These are phyloP conservation scores for Dalbergia cochinchinensis DNA, from an alignment of 306 rosid species.

Conservation along the genomic window DNA sequence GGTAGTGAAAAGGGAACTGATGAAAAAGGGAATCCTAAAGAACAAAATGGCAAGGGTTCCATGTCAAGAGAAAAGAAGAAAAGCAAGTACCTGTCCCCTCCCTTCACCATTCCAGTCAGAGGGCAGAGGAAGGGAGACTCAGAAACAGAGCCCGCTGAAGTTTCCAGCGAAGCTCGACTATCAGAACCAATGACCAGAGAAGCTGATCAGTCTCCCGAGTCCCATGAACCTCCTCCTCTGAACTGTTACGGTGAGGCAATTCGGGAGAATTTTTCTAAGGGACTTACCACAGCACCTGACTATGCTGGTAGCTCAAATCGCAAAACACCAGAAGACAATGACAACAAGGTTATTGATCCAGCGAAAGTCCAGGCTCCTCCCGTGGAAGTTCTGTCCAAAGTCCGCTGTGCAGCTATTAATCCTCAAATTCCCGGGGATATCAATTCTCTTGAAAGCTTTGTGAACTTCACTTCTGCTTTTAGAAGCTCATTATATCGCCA, in stretches of 20 bases:
- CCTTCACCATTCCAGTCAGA: constrained; percentile 59
- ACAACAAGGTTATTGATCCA: constrained; percentile 49
- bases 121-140: constrained; percentile 56
- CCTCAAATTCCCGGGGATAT: constrained; percentile 34
- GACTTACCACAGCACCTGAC: constrained; percentile 37
- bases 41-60: constrained; percentile 46
- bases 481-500: constrained; percentile 60
- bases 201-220: constrained; percentile 34
- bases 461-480: constrained; percentile 52
- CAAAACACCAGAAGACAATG: constrained; percentile 45
- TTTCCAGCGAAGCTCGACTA: constrained; percentile 38
- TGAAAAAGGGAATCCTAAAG: constrained; percentile 39
- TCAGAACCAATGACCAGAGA: constrained; percentile 45
- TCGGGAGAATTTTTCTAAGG: constrained; percentile 41
- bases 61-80: constrained; percentile 72
- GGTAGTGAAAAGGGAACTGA: constrained; percentile 40
- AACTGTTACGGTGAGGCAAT: constrained; percentile 33
- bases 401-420: constrained; percentile 57
- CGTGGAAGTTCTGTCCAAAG: constrained; percentile 49
- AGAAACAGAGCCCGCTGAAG: constrained; percentile 48
- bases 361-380: constrained; percentile 52
- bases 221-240: constrained; percentile 46
- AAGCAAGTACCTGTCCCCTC: constrained; percentile 86
- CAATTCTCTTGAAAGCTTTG: constrained; percentile 47
- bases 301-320: constrained; percentile 39